These are phyloP conservation scores for Elongisporangium undulatum DNA, from an alignment of 352 stramenopile genomes.

Conservation along the genomic window DNA sequence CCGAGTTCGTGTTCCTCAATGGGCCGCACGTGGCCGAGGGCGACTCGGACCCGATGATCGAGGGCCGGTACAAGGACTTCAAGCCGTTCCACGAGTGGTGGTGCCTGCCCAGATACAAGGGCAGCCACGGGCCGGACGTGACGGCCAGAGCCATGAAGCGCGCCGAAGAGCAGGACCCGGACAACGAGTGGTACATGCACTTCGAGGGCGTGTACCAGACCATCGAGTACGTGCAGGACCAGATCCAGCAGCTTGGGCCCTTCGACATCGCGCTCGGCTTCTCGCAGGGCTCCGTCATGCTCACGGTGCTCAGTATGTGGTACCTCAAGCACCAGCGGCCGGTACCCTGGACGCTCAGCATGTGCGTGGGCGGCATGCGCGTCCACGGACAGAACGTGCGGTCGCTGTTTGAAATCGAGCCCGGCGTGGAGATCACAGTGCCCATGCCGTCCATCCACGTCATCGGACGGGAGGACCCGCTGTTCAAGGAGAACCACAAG, in stretches of 20 bases:
- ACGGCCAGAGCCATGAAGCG: slow-evolving; percentile 24
- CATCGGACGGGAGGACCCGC: slow-evolving; percentile 17
- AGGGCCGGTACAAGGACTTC: slow-evolving; percentile 17
- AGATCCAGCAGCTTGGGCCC: slow-evolving; percentile 29
- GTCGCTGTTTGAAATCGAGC: slow-evolving; percentile 25
- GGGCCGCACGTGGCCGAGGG: slow-evolving; percentile 20
- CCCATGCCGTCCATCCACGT: slow-evolving; percentile 25
- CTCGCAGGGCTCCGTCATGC: slow-evolving; percentile 47
- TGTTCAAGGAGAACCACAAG: slow-evolving; percentile 13
- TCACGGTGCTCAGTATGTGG: slow-evolving; percentile 33
- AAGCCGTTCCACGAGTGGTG: slow-evolving; percentile 47
- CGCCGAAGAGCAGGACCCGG: slow-evolving; percentile 17
- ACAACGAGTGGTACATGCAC: slow-evolving; percentile 19
- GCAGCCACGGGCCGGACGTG: slow-evolving; percentile 10
- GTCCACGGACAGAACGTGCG: slow-evolving; percentile 28
- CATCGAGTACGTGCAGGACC: slow-evolving; percentile 32
- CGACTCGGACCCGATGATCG: slow-evolving; percentile 18
- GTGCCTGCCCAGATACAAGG: slow-evolving; percentile 22
- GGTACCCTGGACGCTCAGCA: slow-evolving; percentile 31
- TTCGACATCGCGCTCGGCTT: slow-evolving; percentile 55
- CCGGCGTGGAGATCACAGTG: slow-evolving; percentile 18
- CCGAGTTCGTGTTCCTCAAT: slow-evolving; percentile 47
- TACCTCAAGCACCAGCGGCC: slow-evolving; percentile 22
- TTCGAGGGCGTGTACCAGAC: slow-evolving; percentile 31
- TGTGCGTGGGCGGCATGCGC: slow-evolving; percentile 41